These are phyloP conservation scores for Triticum dicoccoides DNA, from an alignment of 176 grass and related monocot genomes.

Conservation along the genomic window DNA sequence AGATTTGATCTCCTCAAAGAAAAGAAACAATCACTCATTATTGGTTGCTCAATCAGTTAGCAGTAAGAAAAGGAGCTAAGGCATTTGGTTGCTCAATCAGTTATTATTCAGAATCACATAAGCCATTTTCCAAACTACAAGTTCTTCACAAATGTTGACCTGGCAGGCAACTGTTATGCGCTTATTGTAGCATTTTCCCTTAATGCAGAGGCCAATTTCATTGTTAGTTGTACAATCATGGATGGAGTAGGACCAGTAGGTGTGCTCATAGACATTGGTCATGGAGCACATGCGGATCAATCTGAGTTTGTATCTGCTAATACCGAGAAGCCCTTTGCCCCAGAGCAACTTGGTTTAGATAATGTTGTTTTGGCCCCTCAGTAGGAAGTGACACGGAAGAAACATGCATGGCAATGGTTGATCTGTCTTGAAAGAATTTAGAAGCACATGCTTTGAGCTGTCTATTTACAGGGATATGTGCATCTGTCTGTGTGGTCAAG, in stretches of 20 bases:
- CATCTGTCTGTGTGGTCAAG: neutral
- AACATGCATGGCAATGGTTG: constrained; percentile 44
- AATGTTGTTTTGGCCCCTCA: constrained; percentile 73
- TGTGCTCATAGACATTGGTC: constrained; percentile 64
- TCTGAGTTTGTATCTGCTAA: constrained; percentile 63
- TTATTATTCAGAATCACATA: constrained; percentile 31
- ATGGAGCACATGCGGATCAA: constrained; percentile 64
- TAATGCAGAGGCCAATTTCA: constrained; percentile 32
- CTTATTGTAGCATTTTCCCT: constrained; percentile 66
- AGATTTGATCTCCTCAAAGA: neutral
- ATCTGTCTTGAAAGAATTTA: constrained; percentile 69
- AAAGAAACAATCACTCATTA: neutral
- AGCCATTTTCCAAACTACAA: constrained; percentile 53
- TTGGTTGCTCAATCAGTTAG: too few species aligned
- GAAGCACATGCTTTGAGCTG: constrained; percentile 46
- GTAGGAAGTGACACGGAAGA: constrained; percentile 42
- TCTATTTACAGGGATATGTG: neutral
- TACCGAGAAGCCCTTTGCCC: constrained; percentile 47
- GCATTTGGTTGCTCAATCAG: constrained; percentile 74
- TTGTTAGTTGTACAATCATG: constrained; percentile 50
- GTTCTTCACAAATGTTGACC: constrained; percentile 54
- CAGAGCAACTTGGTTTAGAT: constrained; percentile 57
- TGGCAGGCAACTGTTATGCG: constrained; percentile 67
- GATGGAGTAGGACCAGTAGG: constrained; percentile 64
- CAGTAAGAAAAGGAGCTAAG: constrained; percentile 76